Percentiles rank a stretch among this genome's conserved stretches.
Conservation (phyloP, 208 protist species). For the Leishmania turanica region DNA sequence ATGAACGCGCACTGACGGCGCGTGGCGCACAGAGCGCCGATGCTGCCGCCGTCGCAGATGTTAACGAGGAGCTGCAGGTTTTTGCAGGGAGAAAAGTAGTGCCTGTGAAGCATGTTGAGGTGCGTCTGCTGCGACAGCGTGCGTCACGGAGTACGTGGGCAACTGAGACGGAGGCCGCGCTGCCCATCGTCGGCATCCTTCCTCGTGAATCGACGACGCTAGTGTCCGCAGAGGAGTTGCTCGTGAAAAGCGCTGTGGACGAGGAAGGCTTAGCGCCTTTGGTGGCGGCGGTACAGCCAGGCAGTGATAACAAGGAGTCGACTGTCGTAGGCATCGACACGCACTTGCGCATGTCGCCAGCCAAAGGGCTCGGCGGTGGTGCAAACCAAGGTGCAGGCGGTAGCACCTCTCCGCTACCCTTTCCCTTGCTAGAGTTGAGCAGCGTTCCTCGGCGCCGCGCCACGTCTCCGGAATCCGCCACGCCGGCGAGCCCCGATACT, state of each 20-base stretch:
- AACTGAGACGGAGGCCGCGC: neutral
- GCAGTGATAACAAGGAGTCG: neutral
- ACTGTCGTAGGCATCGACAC: constrained; percentile 19
- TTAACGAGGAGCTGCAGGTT: neutral
- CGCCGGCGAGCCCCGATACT: neutral
- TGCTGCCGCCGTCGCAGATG: neutral
- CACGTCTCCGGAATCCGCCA: no score
- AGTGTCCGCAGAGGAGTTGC: constrained; percentile 32
- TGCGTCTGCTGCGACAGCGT: constrained; percentile 40
- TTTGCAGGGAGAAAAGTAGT: neutral
- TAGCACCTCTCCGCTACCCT: neutral
- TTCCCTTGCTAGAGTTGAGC: constrained; percentile 4
- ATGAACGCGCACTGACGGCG: constrained; percentile 2
- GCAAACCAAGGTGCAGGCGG: neutral
- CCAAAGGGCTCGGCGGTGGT: neutral
- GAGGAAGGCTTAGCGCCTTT: constrained; percentile 21
- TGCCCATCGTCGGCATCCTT: constrained; percentile 19
- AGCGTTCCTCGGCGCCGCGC: neutral
- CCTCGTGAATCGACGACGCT: constrained; percentile 26
- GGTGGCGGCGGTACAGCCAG: constrained; percentile 8
- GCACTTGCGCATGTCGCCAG: neutral
- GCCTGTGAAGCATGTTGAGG: constrained; percentile 22
- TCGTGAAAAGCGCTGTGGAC: constrained; percentile 31
- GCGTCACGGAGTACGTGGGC: constrained; percentile 21
- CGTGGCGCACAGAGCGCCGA: neutral